phyloP scores from a whole-genome alignment of 257 asterid species.

The Orobanche coerulescens region DNA sequence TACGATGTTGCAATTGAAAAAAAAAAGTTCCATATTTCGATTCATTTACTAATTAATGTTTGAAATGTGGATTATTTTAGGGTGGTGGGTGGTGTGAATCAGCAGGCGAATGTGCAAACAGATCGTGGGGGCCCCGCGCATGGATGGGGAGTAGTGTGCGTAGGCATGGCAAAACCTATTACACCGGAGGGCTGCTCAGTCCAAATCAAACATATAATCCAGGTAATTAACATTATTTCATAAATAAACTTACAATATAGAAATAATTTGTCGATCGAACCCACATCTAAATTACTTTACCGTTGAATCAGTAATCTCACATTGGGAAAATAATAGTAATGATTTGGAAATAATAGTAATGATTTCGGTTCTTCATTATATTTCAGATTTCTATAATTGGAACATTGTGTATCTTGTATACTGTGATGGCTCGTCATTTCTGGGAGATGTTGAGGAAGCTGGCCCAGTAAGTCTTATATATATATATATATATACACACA shows the following conservation, averaged over 20 bases:
- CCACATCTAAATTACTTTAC: no score
- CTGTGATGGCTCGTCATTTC: conserved; percentile 24
- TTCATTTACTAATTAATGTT: no score
- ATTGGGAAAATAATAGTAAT: no score
- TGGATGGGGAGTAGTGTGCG: not conserved
- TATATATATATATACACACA: no score
- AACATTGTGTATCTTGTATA: conserved; percentile 10
- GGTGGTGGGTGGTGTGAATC: conserved; percentile 27
- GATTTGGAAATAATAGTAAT: no score
- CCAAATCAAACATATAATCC: not conserved
- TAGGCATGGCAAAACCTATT: not conserved
- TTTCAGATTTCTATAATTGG: conserved; percentile 22
- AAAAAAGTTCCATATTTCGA: no score
- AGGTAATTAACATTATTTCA: not conserved
- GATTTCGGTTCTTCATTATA: not conserved
- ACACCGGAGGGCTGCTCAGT: not conserved
- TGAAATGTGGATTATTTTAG: no score
- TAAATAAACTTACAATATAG: no score
- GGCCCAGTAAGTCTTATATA: conserved; percentile 7
- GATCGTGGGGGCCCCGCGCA: not conserved
- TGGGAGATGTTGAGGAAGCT: conserved; percentile 18
- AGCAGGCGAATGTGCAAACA: not conserved
- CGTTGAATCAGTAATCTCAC: not conserved
- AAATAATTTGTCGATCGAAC: no score
- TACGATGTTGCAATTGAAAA: no score